Evolutionary conservation across 2,329 filamentous ascomycete genomes (phyloP), one percentile per base, ranked within the genome.

Genomic region (Ophiocordyceps unilateralis): DNA sequence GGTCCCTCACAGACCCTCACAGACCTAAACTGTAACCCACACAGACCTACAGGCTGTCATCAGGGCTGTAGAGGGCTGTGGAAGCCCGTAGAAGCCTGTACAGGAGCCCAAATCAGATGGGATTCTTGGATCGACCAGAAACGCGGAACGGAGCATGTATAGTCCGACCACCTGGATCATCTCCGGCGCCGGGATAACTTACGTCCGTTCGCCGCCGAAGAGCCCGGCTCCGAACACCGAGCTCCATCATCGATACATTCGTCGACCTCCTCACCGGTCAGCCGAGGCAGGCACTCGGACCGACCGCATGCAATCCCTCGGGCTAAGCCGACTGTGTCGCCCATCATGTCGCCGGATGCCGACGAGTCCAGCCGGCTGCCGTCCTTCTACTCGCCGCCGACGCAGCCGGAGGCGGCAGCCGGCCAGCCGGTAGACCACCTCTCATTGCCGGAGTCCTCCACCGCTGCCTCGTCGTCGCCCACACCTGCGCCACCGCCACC

Each of bases 311-410:
- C 32, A 20, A 17, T 36, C 32, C 32, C 5, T 19, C 32, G 7
- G n/a, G n/a, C 17, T 36, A 19, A 36, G 32, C 32, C 32, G 32
- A 19, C n/a, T 20, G 55, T 56, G 51, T 49, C 53, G 44, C 53
- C 55, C 41, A 49, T 58, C 49, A 39, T 22, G 19, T n/a, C 24
- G 19, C 19, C 40, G 21, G 39, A 43, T 34, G 54, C 50, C 53
- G 54, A 53, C 47, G 55, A 61, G 39, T 55, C 55, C 24, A 51
- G 53, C 45, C 57, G 62, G 40, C 59, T 69, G 30, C 66, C 66
- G 2, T 66, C 66, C 10, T 69, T 69, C 50, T 69, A 68, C 50
- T 69, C 66, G 4, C 66, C 66, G 5, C 59, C 34, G 42, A 39
- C 44, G 36, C 47, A 45, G 50, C 49, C 24, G 47, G 50, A 43